phyloP scores from a whole-genome alignment of 306 rosid species.

The Astragalus membranaceus region DNA sequence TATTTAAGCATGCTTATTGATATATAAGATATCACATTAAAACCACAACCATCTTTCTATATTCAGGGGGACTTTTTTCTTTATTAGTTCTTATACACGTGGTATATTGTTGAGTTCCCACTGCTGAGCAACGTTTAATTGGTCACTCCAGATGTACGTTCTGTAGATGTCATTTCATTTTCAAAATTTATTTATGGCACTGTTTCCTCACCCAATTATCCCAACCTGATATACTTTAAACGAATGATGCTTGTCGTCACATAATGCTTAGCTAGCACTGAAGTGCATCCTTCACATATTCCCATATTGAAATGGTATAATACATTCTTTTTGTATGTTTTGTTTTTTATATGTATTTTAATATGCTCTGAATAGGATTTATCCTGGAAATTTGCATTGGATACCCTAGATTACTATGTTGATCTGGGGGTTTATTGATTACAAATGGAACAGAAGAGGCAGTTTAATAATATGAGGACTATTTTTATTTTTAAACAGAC shows the following conservation, averaged over 20 bases:
- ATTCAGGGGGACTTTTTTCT: background rate
- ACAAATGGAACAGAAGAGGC: background rate
- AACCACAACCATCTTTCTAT: background rate
- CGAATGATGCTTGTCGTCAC: background rate
- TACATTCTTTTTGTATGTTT: background rate
- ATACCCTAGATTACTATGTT: background rate
- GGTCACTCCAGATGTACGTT: background rate
- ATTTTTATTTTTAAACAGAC: background rate
- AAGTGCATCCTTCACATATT: conserved; percentile 5
- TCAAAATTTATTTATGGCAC: background rate
- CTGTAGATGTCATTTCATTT: background rate
- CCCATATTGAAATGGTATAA: conserved; percentile 2
- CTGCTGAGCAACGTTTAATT: background rate
- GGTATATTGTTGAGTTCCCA: conserved; percentile 14
- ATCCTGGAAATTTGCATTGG: background rate
- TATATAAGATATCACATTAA: conserved; percentile 17
- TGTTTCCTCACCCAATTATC: background rate
- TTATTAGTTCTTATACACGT: background rate
- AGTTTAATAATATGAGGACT: background rate
- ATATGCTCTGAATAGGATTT: background rate
- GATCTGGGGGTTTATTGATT: background rate
- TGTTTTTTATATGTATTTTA: background rate
- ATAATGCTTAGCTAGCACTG: conserved; percentile 2
- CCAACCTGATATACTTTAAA: background rate
- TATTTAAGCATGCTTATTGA: conserved; percentile 8